Evolutionary conservation across 2,329 filamentous ascomycete species (phyloP).

Genomic region (Diaporthe destruens): DNA sequence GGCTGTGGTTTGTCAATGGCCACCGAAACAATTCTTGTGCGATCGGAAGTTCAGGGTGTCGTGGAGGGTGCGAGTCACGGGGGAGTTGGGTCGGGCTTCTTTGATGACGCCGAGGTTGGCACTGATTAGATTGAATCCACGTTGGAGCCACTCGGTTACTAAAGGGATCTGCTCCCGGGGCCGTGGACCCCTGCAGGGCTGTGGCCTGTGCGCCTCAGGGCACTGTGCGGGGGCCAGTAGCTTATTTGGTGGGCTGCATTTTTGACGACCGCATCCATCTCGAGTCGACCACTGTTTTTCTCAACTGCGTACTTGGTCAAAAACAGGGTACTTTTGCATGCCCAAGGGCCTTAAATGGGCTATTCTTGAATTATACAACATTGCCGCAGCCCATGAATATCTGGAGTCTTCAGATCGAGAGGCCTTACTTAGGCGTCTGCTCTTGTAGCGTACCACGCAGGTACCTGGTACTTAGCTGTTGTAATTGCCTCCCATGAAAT

Average conservation of each 20-base stretch:
- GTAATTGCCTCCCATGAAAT: background rate
- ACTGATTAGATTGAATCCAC: background rate
- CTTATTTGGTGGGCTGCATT: slow-evolving; percentile 37
- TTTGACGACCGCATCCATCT: background rate
- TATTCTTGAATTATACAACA: background rate
- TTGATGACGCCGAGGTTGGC: background rate
- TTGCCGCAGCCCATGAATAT: no score
- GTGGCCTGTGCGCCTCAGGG: slow-evolving; percentile 11
- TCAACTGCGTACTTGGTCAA: background rate
- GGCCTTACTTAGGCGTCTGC: background rate
- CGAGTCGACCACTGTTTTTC: background rate
- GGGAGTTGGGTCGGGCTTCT: background rate
- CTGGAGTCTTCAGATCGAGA: background rate
- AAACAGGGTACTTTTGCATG: background rate
- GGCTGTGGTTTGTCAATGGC: slow-evolving; percentile 43
- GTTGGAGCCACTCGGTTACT: slow-evolving; percentile 3
- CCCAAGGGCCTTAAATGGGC: background rate
- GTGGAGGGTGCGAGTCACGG: background rate
- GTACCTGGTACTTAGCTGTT: background rate
- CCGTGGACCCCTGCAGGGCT: background rate
- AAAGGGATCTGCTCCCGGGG: slow-evolving; percentile 1
- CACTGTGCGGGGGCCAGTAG: slow-evolving; percentile 26
- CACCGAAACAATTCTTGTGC: background rate
- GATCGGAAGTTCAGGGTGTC: background rate
- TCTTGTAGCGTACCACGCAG: background rate